These are phyloP conservation scores for Eucalyptus decipiens DNA, from an alignment of 345 rosid species.

Conservation along the genomic window DNA sequence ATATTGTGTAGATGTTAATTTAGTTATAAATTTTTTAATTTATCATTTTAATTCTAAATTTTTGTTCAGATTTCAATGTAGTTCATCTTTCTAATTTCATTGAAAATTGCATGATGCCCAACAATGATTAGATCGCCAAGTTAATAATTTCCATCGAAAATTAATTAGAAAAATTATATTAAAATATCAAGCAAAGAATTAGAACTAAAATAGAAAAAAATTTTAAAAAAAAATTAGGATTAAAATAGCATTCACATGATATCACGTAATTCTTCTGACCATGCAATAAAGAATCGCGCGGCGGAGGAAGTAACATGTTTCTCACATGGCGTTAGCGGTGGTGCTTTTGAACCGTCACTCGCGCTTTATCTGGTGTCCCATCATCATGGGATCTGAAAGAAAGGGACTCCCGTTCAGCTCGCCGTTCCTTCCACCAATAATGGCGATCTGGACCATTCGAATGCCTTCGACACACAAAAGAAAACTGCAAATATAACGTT, in stretches of 20 bases:
- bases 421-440: neutral
- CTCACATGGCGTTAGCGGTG: neutral
- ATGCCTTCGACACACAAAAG: neutral
- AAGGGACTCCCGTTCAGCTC: neutral
- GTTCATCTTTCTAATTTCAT: fast-evolving
- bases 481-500: neutral
- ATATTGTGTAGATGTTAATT: too few species aligned
- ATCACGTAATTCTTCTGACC: neutral
- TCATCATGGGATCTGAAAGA: neutral
- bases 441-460: neutral
- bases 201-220: neutral
- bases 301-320: neutral
- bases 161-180: neutral
- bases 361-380: neutral
- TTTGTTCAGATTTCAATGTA: neutral
- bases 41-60: too few species aligned
- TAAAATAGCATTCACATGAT: neutral
- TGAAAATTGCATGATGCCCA: neutral
- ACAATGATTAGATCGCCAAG: neutral
- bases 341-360: neutral
- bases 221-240: neutral
- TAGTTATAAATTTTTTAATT: too few species aligned
- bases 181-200: neutral
- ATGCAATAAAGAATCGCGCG: neutral
- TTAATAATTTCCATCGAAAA: fast-evolving